Base-by-base conservation (phyloP, 805 yeast species). In the Saccharomyces eubayanus region DNA sequence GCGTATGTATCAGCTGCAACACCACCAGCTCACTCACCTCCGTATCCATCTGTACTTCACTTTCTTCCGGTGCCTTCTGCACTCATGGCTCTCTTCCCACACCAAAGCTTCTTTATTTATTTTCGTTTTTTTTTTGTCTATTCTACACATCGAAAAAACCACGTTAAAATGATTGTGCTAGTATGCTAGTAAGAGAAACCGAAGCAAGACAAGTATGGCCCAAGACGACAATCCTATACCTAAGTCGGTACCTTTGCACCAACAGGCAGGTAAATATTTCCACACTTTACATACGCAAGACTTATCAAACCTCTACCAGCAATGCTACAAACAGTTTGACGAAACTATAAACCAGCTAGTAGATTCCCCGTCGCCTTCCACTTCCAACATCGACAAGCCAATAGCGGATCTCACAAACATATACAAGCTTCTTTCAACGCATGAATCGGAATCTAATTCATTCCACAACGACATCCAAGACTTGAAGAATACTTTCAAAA, bases 21-120 rank as follows among this genome's bases (percentile, higher is more conserved):
- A 68, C 70, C 27, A 68, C 58, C 49, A 68, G 53, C 48, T 68
- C 70, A 31, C 62, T 62, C 46, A 68, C 60, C 43, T 59, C 54
- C 14, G 60, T 57, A n/a, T 57, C 59, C 62, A 63, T 59, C 47
- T 43, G 45, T 46, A 16, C 43, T 16, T 36, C 10, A 4, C 43
- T 36, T 16, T n/a, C 10, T 9, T 8, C 11, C 16, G 10, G 43
- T 8, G 10, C 6, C 43, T 36, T 16, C 24, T 21, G 43, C 43
- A 36, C 43, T 6, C 21, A 6, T 16, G 24, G 11, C 24, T 36
- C 8, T 16, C 43, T 16, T 36, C 24, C 3, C 16, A 36, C 43
- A 6, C 11, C 24, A 24, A 16, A 16, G 43, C 11, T 36, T 36
- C 24, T 36, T 11, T n/a, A 6, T 16, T 16, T 28, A 31, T 40